A percentile compares a stretch with the other conserved stretches of the same genome.
Conservation (phyloP, 1,284 basidiomycete genomes). For the Trichosporon sp. region DNA sequence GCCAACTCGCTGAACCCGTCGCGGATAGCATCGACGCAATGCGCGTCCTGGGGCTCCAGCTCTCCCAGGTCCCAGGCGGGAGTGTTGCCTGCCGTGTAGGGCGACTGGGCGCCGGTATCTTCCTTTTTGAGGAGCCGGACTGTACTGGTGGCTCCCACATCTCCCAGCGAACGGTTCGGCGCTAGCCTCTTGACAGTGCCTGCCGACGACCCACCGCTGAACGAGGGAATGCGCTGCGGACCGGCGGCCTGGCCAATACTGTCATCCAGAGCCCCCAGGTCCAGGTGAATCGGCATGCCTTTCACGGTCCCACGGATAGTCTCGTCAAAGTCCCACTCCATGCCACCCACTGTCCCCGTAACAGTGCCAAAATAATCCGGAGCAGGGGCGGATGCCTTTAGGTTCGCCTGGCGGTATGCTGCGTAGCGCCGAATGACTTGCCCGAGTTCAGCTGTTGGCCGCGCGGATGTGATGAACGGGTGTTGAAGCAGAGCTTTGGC, state of each 20-base stretch:
- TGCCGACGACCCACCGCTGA: neutral
- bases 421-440: slow-evolving; percentile 83
- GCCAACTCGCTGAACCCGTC: slow-evolving; percentile 84
- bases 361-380: slow-evolving; percentile 32
- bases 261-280: slow-evolving; percentile 63
- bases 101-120: neutral
- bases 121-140: neutral
- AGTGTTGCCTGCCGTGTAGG: neutral
- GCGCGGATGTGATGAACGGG: slow-evolving; percentile 82
- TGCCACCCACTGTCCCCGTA: slow-evolving; percentile 56
- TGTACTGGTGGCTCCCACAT: neutral
- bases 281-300: slow-evolving; percentile 62
- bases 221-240: slow-evolving; percentile 37
- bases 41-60: slow-evolving; percentile 18
- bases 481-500: slow-evolving; percentile 91
- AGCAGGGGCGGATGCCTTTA: slow-evolving; percentile 57
- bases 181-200: neutral
- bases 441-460: slow-evolving; percentile 76
- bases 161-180: too few relatives aligned
- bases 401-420: slow-evolving; percentile 61
- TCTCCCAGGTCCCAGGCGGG: neutral
- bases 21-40: slow-evolving; percentile 60
- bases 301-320: slow-evolving; percentile 66
- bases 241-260: slow-evolving; percentile 28
- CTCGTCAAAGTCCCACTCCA: slow-evolving; percentile 90